Percentiles rank a stretch among this genome's conserved stretches.
These are phyloP conservation scores for Fomitopsis betulina DNA, from an alignment of 1,284 basidiomycete genomes.

Conservation along the genomic window DNA sequence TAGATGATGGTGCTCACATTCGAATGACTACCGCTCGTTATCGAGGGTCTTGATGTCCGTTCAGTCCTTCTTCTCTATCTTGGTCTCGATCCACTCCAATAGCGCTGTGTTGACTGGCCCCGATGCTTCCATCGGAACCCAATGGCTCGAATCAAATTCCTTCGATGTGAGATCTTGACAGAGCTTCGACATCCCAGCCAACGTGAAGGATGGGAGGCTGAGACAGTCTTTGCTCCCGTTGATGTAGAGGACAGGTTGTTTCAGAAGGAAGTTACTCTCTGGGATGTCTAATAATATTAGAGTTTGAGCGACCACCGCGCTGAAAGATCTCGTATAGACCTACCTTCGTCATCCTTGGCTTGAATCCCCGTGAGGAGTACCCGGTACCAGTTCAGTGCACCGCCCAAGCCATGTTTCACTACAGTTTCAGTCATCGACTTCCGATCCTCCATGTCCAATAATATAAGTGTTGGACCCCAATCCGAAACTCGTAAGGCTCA, in stretches of 20 bases:
- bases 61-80: not conserved
- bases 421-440: constrained; percentile 17
- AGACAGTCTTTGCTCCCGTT: constrained; percentile 26
- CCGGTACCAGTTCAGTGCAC: constrained; percentile 31
- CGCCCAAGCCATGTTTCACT: constrained; percentile 25
- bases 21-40: no score
- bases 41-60: no score
- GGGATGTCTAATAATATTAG: constrained; percentile 20
- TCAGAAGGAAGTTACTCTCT: constrained; percentile 16
- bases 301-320: no score
- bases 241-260: constrained; percentile 31
- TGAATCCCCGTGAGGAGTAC: constrained; percentile 18
- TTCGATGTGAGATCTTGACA: constrained; percentile 26
- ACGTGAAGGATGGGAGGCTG: constrained; percentile 16
- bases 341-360: constrained; percentile 22
- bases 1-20: no score
- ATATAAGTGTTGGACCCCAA: not conserved
- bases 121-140: constrained; percentile 23
- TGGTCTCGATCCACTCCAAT: constrained; percentile 63
- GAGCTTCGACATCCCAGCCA: constrained; percentile 12
- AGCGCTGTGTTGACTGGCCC: constrained; percentile 51
- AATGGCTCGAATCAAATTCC: constrained; percentile 27
- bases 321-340: not conserved
- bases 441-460: not conserved
- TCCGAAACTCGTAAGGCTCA: not conserved